Evolutionary conservation across 2,329 filamentous ascomycete genomes (phyloP), one percentile per base, ranked within the genome.

Genomic region (Colletotrichum gloeosporioides): DNA sequence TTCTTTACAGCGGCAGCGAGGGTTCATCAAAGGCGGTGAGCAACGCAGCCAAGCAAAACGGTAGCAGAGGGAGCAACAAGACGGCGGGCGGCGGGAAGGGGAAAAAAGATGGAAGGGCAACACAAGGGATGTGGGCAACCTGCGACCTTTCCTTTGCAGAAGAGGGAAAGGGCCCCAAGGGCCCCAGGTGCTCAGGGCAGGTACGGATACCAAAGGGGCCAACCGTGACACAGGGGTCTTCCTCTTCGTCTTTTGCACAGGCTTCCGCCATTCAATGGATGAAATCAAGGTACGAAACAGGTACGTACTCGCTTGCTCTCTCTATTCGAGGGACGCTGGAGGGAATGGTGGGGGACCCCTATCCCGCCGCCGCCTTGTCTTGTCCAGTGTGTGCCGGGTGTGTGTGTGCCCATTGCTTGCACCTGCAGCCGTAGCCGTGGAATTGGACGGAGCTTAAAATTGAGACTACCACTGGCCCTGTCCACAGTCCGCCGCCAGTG

Each of bases 401-500:
- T 49, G 44, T 49, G 44, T 49, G 18, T 22, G 44, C 44, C 44
- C 9, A 49, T 22, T 49, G 44, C 44, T 49, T 49, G 44, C 44
- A 49, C 44, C 44, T 49, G 44, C 44, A 49, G 44, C 44, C 44
- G 44, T 49, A 49, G 44, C 39, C 27, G 34, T 71, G 44, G 59
- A 74, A 74, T 71, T 74, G 67, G 69, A 75, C 39, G 62, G 69
- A 72, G 69, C 69, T 49, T 73, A 73, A 72, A 70, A 72, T 72
- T 72, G 63, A 39, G 53, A 63, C 34, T 53, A 63, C 49, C 36
- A 72, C 39, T 32, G 36, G 44, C 12, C 59, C 29, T n/a, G 31
- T 62, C 29, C n/a, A 22, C 44, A 49, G n/a, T 22, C 44, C 15
- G 16, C 55, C 18, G 27, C 62, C 49, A 65, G 69, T 65, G 18